Percentiles rank a stretch among this genome's conserved stretches.
These are phyloP conservation scores for Akanthomyces lecanii DNA, from an alignment of 2,329 filamentous ascomycete genomes.

Conservation along the genomic window DNA sequence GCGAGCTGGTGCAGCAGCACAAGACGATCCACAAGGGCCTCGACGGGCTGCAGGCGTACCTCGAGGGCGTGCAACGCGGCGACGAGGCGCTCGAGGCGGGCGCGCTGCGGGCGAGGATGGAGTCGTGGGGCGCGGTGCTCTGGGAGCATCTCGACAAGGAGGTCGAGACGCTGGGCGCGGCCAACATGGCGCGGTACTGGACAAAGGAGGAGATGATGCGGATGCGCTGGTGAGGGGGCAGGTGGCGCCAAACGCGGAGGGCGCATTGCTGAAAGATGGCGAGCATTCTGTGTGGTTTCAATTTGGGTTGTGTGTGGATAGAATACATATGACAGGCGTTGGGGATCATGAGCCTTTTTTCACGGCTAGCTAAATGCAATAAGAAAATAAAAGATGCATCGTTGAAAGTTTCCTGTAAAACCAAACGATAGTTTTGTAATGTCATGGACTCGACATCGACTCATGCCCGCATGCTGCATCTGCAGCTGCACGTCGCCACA, in stretches of 20 bases:
- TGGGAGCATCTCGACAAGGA: constrained; percentile 84
- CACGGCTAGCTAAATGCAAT: neutral
- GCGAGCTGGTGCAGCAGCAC: constrained; percentile 70
- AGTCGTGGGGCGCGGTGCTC: constrained; percentile 71
- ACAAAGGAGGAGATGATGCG: constrained; percentile 66
- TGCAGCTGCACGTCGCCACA: neutral
- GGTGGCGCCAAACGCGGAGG: no score
- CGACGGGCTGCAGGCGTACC: constrained; percentile 62
- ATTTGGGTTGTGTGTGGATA: neutral
- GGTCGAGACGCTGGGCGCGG: constrained; percentile 70
- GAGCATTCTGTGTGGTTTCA: neutral
- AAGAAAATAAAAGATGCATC: neutral
- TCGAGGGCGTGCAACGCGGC: constrained; percentile 57
- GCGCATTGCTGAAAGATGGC: no score
- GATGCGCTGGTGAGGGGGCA: constrained; percentile 58
- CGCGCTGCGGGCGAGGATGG: constrained; percentile 67
- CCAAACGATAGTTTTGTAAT: neutral
- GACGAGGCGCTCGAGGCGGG: constrained; percentile 55
- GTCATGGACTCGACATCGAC: neutral
- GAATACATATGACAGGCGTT: neutral
- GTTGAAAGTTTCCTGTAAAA: neutral
- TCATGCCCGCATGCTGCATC: neutral
- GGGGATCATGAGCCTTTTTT: neutral
- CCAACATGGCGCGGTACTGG: constrained; percentile 88
- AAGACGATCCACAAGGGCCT: constrained; percentile 73